Conservation (phyloP, 805 yeast species). For the Myxozyma udenii region DNA sequence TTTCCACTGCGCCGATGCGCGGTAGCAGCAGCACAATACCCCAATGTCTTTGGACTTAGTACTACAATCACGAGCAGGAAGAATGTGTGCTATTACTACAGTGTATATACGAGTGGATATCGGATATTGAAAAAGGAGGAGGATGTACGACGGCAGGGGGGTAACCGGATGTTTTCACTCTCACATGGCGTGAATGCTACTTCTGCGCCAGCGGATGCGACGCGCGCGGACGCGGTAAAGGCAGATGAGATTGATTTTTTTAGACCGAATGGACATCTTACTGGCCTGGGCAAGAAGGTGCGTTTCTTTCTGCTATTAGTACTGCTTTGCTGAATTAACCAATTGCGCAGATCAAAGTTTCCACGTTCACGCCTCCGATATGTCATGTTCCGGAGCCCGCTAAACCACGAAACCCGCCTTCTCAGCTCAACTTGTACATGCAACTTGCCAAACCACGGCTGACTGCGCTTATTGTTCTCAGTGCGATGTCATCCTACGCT, state of each 20-base stretch:
- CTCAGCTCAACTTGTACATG: constrained; percentile 45
- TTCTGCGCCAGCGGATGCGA: too few relatives aligned
- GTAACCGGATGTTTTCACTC: too few relatives aligned
- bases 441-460: constrained; percentile 88
- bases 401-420: constrained; percentile 8
- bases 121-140: too few relatives aligned
- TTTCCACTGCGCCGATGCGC: too few relatives aligned
- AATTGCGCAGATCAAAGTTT: not conserved
- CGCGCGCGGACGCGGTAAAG: not conserved
- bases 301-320: not conserved
- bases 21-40: too few relatives aligned
- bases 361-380: constrained; percentile 7
- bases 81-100: too few relatives aligned
- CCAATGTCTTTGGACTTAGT: too few relatives aligned
- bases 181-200: too few relatives aligned
- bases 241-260: constrained; percentile 4
- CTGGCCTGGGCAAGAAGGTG: not conserved
- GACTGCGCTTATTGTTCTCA: constrained; percentile 80
- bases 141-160: too few relatives aligned
- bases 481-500: constrained; percentile 92
- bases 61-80: too few relatives aligned
- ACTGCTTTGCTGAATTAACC: too few relatives aligned
- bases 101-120: too few relatives aligned
- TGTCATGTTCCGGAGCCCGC: constrained; percentile 4
- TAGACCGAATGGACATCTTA: constrained; percentile 11